Evolutionary conservation across 2,329 filamentous ascomycete species (phyloP), one percentile per base, ranked within the genome.

Genomic region (Penicillium griseofulvum): DNA sequence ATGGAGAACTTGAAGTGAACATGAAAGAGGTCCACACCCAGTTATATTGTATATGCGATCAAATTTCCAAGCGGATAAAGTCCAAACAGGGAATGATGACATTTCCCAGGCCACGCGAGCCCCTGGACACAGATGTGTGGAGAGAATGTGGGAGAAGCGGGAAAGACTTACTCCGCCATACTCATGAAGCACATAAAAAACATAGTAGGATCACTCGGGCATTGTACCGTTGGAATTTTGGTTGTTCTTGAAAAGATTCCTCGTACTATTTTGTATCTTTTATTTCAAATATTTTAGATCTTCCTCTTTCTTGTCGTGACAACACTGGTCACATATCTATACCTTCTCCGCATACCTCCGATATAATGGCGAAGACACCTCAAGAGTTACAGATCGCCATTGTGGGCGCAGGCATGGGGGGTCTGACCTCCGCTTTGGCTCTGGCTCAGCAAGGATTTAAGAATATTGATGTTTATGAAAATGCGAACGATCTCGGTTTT

Each of bases 381-480:
- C 67, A 72, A 53, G 66, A 72, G 52, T 61, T 77, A 26, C 74
- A 74, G 52, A 71, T 80, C 67, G 72, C 78, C 68, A 69, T 81
- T 62, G 64, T 81, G 55, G 67, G 81, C 67, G 81, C 81, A 26
- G 81, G 89, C 61, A 93, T 94, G 88, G 89, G 89, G 49, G 90
- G 90, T 28, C 78, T 93, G 28, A 84, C 87, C 54, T 81, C 80
- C 49, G 88, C 89, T 7, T 80, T 93, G 34, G 83, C 88, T 12
- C 81, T 93, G 34, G 88, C 89, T 38, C 88, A 88, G 74, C 85
- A 86, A 64, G 90, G 89, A 8, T 92, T 93, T 74, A 83, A 79
- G 60, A 77, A 88, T 54, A 87, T 93, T 65, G 79, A 87, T 52
- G 83, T 93, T 48, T 93, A 86, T 70, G 90, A 93, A 70, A 83